Evolutionary conservation across 129 eudicot species (phyloP), one percentile per base, ranked within the genome.

Genomic region (Saussurea involucrata): DNA sequence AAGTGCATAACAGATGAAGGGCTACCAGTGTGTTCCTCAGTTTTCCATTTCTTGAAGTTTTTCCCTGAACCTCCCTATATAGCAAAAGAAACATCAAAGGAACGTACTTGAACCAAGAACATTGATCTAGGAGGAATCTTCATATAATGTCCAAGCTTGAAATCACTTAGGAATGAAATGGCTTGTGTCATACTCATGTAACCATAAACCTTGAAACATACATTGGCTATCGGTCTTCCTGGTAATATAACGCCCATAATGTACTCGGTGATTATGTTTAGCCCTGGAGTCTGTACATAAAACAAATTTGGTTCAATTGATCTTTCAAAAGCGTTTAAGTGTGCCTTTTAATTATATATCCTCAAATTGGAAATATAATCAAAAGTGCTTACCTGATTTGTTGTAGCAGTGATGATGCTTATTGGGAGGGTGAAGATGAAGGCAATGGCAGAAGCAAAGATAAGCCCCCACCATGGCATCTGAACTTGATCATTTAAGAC

Each of bases 181-280:
- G 98, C 98, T 68, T 92, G 98, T 5, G 98, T 69, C 98, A 88
- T 92, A 89, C 98, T 92, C 96, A 92, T 90, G 74, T 92, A 92
- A 55, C 98, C 98, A 46, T 90, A 92, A 21, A 83, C 80, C 77
- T 92, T 92, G 83, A 92, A 92, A 92, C 98, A 92, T 57, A 92
- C 94, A 70, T 92, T 92, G 8, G 98, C 98, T 58, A 90, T 92
- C 34, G 98, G 98, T 78, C 85, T 77, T 76, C 98, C 98, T 12
- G 96, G 98, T 78, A 86, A 79, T 76, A 92, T 90, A 77, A 90
- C 69, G 13, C 98, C 98, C 96, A 92, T 92, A 32, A 90, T 76
- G 70, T 92, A 92, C 85, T 92, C 98, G 4, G 98, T 88, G 74
- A 92, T 92, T 74, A 92, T 90, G 84, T 92, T 92, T 72, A 92